Percentiles rank a stretch among this genome's conserved stretches.
Evolutionary conservation across 805 yeast species (phyloP).

Genomic region (Wickerhamomyces bovis): DNA sequence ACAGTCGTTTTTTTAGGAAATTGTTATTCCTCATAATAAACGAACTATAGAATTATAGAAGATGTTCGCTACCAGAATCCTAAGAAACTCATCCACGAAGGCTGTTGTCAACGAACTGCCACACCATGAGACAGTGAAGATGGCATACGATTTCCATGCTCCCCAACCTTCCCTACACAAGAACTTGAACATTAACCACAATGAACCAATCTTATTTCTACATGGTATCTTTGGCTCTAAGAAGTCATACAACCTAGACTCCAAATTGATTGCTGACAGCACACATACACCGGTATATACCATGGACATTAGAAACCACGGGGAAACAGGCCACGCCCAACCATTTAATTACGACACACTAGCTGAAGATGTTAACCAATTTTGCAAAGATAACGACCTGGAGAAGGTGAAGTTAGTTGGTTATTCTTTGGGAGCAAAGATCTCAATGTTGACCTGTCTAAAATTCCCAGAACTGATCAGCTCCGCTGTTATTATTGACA

Average conservation of each 20-base stretch:
- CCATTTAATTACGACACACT: conserved; percentile 39
- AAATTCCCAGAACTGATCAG: conserved; percentile 33
- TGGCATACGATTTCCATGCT: conserved; percentile 26
- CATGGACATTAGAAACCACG: conserved; percentile 47
- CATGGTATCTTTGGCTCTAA: conserved; percentile 49
- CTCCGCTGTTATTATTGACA: conserved; percentile 42
- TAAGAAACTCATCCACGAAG: conserved; percentile 65
- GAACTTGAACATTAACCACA: conserved; percentile 16
- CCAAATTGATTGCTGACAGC: conserved; percentile 28
- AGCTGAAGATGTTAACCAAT: conserved; percentile 37
- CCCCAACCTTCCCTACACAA: conserved; percentile 21
- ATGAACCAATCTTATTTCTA: conserved; percentile 34
- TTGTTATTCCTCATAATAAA: too few relatives aligned
- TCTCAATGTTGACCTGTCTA: conserved; percentile 41
- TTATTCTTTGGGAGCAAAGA: conserved; percentile 50
- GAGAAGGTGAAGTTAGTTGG: conserved; percentile 32
- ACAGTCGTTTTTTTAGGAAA: too few relatives aligned
- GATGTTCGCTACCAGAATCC: conserved; percentile 25
- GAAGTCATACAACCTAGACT: conserved; percentile 35
- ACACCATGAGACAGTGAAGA: conserved; percentile 51
- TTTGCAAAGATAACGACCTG: conserved; percentile 27
- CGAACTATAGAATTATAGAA: not conserved
- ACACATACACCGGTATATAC: conserved; percentile 34
- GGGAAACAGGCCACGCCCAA: conserved; percentile 36
- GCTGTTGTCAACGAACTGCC: conserved; percentile 42